Conservation (phyloP, 352 stramenopile species). For the Pythium periplocum region DNA sequence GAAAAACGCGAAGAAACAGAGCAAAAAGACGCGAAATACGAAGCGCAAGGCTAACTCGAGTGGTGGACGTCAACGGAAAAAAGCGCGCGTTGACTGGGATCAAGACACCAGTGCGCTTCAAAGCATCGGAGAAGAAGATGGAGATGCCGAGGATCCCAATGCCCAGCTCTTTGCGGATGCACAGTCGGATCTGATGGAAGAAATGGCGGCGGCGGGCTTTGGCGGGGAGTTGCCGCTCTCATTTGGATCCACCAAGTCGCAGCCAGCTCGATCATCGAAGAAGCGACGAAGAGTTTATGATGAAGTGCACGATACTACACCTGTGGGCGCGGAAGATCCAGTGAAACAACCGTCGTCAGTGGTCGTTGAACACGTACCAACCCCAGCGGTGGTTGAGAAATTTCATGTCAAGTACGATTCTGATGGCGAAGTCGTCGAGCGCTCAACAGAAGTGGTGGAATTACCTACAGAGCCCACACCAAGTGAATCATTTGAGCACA, state of each 20-base stretch:
- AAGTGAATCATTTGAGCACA: too few species aligned
- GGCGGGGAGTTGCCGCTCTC: slow-evolving; percentile 36
- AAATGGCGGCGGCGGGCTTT: slow-evolving; percentile 60
- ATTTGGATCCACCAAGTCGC: slow-evolving; percentile 25
- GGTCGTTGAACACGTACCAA: not conserved
- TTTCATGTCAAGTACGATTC: slow-evolving; percentile 63
- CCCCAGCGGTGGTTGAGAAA: slow-evolving; percentile 30
- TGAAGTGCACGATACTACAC: too few species aligned
- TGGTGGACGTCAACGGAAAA: too few species aligned
- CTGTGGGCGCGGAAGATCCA: too few species aligned
- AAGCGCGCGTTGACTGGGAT: too few species aligned
- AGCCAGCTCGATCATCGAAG: too few species aligned
- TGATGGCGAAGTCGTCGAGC: slow-evolving; percentile 48
- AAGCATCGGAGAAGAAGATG: slow-evolving; percentile 15
- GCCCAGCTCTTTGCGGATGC: slow-evolving; percentile 41
- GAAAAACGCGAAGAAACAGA: slow-evolving; percentile 9
- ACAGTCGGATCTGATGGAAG: slow-evolving; percentile 41
- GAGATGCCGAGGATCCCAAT: slow-evolving; percentile 20
- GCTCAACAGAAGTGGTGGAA: slow-evolving; percentile 35
- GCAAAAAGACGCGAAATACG: slow-evolving; percentile 17
- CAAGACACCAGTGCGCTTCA: too few species aligned
- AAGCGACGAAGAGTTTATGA: too few species aligned
- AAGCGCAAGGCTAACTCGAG: slow-evolving; percentile 23
- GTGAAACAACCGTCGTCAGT: too few species aligned
- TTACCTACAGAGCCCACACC: slow-evolving; percentile 6